A percentile compares a stretch with the other conserved stretches of the same genome.
Conservation (phyloP, 306 rosid species). For the Pyrus pyrifolia region DNA sequence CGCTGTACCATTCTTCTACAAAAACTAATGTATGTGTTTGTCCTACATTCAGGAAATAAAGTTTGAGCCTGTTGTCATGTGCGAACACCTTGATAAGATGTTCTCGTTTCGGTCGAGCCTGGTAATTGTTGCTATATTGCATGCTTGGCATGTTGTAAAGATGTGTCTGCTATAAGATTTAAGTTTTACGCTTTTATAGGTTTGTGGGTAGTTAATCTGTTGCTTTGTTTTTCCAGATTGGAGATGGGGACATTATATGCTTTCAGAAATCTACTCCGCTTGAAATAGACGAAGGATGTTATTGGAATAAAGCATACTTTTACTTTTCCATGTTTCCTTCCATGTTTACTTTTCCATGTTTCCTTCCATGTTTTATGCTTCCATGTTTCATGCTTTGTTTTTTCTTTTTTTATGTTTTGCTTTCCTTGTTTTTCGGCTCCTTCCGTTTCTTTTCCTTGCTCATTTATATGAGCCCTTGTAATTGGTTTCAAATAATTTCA, state of each 20-base stretch:
- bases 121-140: slow-evolving; percentile 31
- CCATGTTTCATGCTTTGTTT: no score
- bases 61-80: slow-evolving; percentile 75
- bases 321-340: no score
- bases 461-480: no score
- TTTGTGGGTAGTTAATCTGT: not conserved
- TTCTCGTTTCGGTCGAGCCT: slow-evolving; percentile 42
- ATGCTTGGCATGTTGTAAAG: not conserved
- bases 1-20: not conserved
- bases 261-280: slow-evolving; percentile 51
- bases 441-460: no score
- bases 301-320: no score
- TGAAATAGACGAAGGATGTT: slow-evolving; percentile 38
- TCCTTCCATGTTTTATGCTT: no score
- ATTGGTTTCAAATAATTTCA: no score
- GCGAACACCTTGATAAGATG: slow-evolving; percentile 46
- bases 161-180: not conserved
- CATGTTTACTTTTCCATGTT: no score
- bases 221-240: slow-evolving; percentile 48
- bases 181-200: not conserved
- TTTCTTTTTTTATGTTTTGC: no score
- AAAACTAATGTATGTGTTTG: not conserved
- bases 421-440: no score
- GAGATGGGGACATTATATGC: slow-evolving; percentile 94
- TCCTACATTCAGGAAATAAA: slow-evolving; percentile 61